phyloP scores from a whole-genome alignment of 208 protist species.

The Leishmania martiniquensis region DNA sequence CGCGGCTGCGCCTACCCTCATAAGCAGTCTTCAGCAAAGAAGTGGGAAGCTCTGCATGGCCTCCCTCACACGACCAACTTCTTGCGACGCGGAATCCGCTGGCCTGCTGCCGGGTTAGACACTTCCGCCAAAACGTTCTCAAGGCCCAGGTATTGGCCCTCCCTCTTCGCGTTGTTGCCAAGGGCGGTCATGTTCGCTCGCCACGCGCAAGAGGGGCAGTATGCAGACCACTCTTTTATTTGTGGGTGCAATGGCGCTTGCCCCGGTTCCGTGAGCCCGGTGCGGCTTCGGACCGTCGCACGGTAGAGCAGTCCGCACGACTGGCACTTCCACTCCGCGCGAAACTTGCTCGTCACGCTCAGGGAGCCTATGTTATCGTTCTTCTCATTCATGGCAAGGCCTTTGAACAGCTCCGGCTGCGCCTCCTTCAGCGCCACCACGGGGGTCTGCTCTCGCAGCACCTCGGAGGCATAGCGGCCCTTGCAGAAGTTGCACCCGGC shows the following conservation, averaged over 20 bases:
- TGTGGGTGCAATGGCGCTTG: slow-evolving; percentile 68
- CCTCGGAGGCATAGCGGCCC: slow-evolving; percentile 67
- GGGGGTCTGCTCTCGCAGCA: slow-evolving; percentile 58
- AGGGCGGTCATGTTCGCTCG: slow-evolving; percentile 52
- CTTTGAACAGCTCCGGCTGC: slow-evolving; percentile 46
- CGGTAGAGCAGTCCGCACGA: slow-evolving; percentile 62
- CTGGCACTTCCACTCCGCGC: slow-evolving; percentile 74
- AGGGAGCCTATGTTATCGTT: slow-evolving; percentile 60
- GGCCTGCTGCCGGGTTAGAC: background rate
- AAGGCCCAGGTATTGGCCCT: slow-evolving; percentile 71
- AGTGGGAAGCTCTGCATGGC: background rate
- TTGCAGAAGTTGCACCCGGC: slow-evolving; percentile 83
- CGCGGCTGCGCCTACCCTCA: background rate
- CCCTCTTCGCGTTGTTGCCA: slow-evolving; percentile 35
- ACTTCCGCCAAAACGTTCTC: slow-evolving; percentile 27
- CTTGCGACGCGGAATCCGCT: slow-evolving; percentile 53
- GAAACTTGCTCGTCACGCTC: slow-evolving; percentile 70
- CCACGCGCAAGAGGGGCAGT: slow-evolving; percentile 76
- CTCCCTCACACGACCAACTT: slow-evolving; percentile 44
- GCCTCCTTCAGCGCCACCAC: slow-evolving; percentile 28
- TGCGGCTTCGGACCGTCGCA: slow-evolving; percentile 77
- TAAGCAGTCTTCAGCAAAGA: background rate
- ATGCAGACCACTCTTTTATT: slow-evolving; percentile 47
- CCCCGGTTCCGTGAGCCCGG: slow-evolving; percentile 62
- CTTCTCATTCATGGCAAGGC: slow-evolving; percentile 52